Base-by-base conservation (phyloP, 2,329 filamentous ascomycete species). In the Aspergillus eucalypticola region DNA sequence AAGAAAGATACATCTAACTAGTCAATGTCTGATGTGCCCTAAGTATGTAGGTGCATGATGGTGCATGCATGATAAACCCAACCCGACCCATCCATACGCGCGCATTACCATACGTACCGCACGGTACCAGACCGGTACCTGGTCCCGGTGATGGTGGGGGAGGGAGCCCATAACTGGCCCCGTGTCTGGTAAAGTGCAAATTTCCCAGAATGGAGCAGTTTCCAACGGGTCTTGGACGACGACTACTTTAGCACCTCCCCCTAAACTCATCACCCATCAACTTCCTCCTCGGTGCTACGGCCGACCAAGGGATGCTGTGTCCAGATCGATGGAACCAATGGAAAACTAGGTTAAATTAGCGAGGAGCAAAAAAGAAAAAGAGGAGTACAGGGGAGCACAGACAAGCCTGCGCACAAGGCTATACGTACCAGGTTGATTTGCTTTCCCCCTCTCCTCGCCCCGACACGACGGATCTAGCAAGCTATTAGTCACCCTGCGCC, bases 331-430 rank as follows among this genome's bases (percentile, higher is more conserved):
- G 56, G 56, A 58, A 58, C 56, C 56, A 53, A 58, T 53, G 49
- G 29, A 58, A 39, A 35, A 32, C 6, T 53, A 52, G 25, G 38
- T 52, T 38, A 39, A 53, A 17, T 41, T 32, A 56, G 32, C 32
- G 54, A 54, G 49, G 49, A 42, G 29, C 29, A 42, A 29, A 48
- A 41, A 29, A 52, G 32, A 48, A 41, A 54, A 58, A 48, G 32
- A 58, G 46, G 32, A 39, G 32, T 35, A 29, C 35, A 13, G 27
- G 21, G 41, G 48, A 60, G 60, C 60, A 62, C 60, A 52, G 60
- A 62, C 60, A 27, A 50, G 56, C 50, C 39, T 39, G 60, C 57
- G 60, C 60, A 57, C 60, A 62, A 58, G 51, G 57, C 60, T 54
- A 58, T 54, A 54, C 54, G 55, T 54, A 54, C 54, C 58, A 48